Percentiles rank a stretch among this genome's conserved stretches.
phyloP scores from a whole-genome alignment of 345 rosid genomes.

The Corchorus capsularis region DNA sequence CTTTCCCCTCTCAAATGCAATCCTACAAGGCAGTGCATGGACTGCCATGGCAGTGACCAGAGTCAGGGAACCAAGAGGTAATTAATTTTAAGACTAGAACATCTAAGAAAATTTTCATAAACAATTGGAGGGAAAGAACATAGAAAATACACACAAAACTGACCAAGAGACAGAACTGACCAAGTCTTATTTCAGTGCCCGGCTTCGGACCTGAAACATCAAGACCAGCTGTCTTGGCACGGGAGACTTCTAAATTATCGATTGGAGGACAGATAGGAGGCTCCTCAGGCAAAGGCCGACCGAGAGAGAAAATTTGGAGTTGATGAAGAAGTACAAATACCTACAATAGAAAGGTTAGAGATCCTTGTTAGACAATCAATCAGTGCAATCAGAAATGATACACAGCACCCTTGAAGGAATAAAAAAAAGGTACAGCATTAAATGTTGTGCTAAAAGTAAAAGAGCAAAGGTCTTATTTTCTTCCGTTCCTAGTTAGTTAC shows the following conservation, averaged over 20 bases:
- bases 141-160: background rate
- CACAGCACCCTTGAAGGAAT: background rate
- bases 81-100: background rate
- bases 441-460: background rate
- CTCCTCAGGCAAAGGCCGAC: conserved; percentile 76
- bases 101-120: background rate
- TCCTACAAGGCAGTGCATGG: conserved; percentile 86
- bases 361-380: conserved; percentile 14
- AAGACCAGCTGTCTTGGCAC: conserved; percentile 65
- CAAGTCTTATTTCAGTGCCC: conserved; percentile 72
- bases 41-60: conserved; percentile 53
- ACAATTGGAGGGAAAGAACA: background rate
- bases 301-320: conserved; percentile 77
- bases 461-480: background rate
- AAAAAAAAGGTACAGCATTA: background rate
- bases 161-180: conserved; percentile 41
- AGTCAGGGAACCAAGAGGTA: conserved; percentile 24
- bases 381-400: conserved; percentile 12
- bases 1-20: conserved; percentile 93
- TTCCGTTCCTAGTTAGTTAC: background rate
- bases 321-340: conserved; percentile 92
- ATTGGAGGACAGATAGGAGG: conserved; percentile 57
- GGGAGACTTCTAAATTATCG: conserved; percentile 55
- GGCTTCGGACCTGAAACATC: conserved; percentile 79
- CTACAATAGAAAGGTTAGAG: conserved; percentile 38